These are phyloP conservation scores for Amanita rimosa DNA, from an alignment of 768 basidiomycete species.

Conservation along the genomic window DNA sequence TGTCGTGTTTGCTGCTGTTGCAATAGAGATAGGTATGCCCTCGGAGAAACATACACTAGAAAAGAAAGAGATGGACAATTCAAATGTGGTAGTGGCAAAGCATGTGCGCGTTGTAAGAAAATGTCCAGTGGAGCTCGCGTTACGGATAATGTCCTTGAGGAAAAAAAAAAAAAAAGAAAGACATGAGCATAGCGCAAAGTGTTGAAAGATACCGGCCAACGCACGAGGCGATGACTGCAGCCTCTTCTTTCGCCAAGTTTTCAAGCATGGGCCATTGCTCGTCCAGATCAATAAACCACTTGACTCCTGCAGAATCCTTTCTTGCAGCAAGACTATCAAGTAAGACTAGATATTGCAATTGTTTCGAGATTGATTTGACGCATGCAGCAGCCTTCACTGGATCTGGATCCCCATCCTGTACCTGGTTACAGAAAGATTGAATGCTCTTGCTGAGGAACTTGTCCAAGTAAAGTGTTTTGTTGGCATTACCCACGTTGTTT, in stretches of 20 bases:
- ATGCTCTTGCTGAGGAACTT: slow-evolving; percentile 48
- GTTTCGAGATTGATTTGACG: slow-evolving; percentile 36
- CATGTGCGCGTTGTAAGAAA: slow-evolving; percentile 52
- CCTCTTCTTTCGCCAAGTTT: slow-evolving; percentile 41
- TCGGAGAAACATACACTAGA: slow-evolving; percentile 58
- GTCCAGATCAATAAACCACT: slow-evolving; percentile 68
- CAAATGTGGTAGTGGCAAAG: slow-evolving; percentile 65
- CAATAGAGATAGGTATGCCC: slow-evolving; percentile 53
- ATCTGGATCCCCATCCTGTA: slow-evolving; percentile 48
- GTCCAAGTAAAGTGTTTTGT: slow-evolving; percentile 48
- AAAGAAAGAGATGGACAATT: slow-evolving; percentile 60
- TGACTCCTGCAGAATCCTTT: slow-evolving; percentile 50
- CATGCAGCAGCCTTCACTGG: slow-evolving; percentile 39
- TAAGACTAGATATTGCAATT: slow-evolving; percentile 60
- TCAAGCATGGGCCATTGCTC: slow-evolving; percentile 37
- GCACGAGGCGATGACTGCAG: slow-evolving; percentile 40
- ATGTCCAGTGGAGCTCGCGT: slow-evolving; percentile 54
- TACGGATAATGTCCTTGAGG: slow-evolving; percentile 25
- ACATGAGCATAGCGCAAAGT: neutral
- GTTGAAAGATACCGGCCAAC: slow-evolving; percentile 12
- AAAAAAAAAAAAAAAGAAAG: too few species aligned
- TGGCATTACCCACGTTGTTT: slow-evolving; percentile 26
- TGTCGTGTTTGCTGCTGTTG: slow-evolving; percentile 18
- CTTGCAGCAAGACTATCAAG: slow-evolving; percentile 56
- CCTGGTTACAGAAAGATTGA: slow-evolving; percentile 45